A percentile compares a stretch with the other conserved stretches of the same genome.
Conservation (phyloP, 257 asterid species). For the Penstemon barbatus region DNA sequence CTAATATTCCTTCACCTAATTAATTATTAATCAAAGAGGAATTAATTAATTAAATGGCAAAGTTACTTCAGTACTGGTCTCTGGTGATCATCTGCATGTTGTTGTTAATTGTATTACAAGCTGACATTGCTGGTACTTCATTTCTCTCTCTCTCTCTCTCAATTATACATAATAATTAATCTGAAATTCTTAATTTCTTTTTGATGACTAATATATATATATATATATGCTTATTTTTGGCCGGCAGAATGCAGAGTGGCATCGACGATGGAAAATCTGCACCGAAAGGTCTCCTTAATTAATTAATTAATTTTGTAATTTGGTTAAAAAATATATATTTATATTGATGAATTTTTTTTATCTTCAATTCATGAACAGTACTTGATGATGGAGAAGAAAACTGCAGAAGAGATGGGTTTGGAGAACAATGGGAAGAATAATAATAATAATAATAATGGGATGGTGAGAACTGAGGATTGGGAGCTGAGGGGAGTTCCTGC, state of each 20-base stretch:
- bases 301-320: background rate
- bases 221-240: background rate
- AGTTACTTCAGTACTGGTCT: background rate
- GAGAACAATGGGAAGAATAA: constrained; percentile 25
- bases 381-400: constrained; percentile 39
- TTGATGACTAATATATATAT: background rate
- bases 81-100: constrained; percentile 32
- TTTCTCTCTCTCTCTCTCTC: constrained; percentile 21
- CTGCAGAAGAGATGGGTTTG: constrained; percentile 27
- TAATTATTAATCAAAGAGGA: background rate
- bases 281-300: constrained; percentile 34
- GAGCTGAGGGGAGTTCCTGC: constrained; percentile 63
- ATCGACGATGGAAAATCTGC: constrained; percentile 20
- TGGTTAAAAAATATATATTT: no score
- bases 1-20: background rate
- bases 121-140: constrained; percentile 35
- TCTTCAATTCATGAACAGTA: constrained; percentile 24
- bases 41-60: constrained; percentile 25
- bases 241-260: constrained; percentile 48
- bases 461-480: constrained; percentile 45
- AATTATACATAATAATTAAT: no score
- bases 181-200: background rate
- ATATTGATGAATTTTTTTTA: background rate
- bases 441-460: background rate
- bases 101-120: no score